A percentile compares a stretch with the other conserved stretches of the same genome.
phyloP scores from a whole-genome alignment of 371 early-diverging fungal species.

The Rhizomucor miehei region DNA sequence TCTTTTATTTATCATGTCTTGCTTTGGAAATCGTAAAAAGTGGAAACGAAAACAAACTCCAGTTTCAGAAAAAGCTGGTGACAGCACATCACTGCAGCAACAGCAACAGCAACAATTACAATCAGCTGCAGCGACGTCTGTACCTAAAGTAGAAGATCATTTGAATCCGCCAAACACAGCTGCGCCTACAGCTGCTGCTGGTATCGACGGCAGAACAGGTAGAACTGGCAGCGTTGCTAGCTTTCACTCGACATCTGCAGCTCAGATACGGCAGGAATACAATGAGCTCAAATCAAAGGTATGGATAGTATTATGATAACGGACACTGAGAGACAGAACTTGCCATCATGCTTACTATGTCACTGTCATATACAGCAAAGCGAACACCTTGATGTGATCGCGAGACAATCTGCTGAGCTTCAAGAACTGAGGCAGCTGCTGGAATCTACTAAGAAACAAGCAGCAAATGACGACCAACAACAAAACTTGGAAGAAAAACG shows the following conservation, averaged over 20 bases:
- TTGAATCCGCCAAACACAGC: too few relatives aligned
- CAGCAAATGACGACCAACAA: constrained; percentile 11
- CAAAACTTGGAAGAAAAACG: constrained; percentile 21
- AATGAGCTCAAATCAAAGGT: constrained; percentile 43
- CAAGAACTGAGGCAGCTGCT: constrained; percentile 28
- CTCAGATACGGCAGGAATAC: constrained; percentile 40
- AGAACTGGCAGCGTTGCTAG: constrained; percentile 8
- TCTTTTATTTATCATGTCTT: constrained; percentile 21
- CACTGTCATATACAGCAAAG: constrained; percentile 23
- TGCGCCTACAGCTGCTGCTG: neutral
- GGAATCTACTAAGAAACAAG: constrained; percentile 2
- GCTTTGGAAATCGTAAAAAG: constrained; percentile 25
- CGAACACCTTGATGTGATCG: constrained; percentile 34
- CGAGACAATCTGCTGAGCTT: constrained; percentile 35
- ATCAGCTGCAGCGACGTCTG: neutral
- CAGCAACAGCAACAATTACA: constrained; percentile 2
- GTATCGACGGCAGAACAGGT: neutral
- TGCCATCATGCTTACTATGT: neutral
- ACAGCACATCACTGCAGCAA: neutral
- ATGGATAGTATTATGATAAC: neutral
- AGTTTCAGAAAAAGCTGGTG: neutral
- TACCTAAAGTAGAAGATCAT: neutral
- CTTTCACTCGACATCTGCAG: constrained; percentile 5
- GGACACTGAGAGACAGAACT: neutral
- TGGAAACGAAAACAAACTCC: constrained; percentile 6